These are phyloP conservation scores for Corylus americana DNA, from an alignment of 306 rosid species.

Conservation along the genomic window DNA sequence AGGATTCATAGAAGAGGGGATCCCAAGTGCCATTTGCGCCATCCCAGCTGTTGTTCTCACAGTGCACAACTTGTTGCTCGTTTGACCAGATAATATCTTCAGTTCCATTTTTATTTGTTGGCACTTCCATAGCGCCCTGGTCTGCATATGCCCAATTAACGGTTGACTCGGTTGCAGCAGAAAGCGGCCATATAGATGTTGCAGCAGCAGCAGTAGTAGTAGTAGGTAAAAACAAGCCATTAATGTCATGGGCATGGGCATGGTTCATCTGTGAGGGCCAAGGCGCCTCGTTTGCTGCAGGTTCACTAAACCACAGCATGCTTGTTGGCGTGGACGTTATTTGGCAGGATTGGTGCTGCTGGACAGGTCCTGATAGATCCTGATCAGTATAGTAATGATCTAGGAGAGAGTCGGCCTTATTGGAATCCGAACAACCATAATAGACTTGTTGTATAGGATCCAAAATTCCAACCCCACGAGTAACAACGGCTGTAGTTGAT, in stretches of 20 bases:
- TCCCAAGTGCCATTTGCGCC: conserved; percentile 42
- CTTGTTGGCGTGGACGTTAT: conserved; percentile 20
- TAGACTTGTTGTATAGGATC: conserved; percentile 7
- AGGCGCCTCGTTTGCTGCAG: conserved; percentile 32
- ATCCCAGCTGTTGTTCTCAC: conserved; percentile 43
- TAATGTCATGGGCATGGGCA: conserved; percentile 19
- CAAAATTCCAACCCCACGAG: conserved; percentile 8
- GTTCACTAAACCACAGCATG: conserved; percentile 36
- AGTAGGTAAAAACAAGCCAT: conserved; percentile 10
- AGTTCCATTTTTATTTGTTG: conserved; percentile 28
- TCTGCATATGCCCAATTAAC: conserved; percentile 29
- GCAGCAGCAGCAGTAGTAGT: conserved; percentile 4
- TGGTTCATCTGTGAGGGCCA: conserved; percentile 38
- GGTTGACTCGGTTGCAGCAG: conserved; percentile 26
- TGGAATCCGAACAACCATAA: conserved; percentile 21
- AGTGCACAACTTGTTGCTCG: conserved; percentile 36
- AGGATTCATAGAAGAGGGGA: conserved; percentile 42
- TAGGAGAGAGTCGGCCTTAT: conserved; percentile 18
- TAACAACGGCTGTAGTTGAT: neutral
- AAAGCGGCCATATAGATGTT: conserved; percentile 29
- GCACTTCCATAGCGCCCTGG: conserved; percentile 4
- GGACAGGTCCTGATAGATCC: conserved; percentile 12
- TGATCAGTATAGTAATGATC: conserved; percentile 22
- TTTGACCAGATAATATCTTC: conserved; percentile 33
- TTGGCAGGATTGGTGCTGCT: conserved; percentile 29